phyloP scores from a whole-genome alignment of 768 basidiomycete species.

The Hericium erinaceus region DNA sequence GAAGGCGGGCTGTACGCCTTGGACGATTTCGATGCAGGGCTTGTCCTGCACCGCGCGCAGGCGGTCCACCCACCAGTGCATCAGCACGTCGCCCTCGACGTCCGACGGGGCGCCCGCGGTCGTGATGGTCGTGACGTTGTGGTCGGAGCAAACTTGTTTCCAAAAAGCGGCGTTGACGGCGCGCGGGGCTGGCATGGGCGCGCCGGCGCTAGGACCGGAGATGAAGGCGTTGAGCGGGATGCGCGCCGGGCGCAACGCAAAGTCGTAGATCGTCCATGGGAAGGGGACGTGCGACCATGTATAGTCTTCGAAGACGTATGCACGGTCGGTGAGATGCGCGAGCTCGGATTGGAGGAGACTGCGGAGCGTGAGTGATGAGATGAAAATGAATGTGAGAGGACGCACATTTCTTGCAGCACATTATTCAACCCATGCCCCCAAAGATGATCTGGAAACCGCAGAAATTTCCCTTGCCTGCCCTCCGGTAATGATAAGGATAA shows the following conservation, averaged over 20 bases:
- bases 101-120: background rate
- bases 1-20: background rate
- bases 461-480: background rate
- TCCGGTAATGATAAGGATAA: background rate
- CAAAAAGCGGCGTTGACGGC: background rate
- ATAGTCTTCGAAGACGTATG: conserved; percentile 49
- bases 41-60: background rate
- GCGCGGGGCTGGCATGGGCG: background rate
- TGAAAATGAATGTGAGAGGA: background rate
- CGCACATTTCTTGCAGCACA: conserved; percentile 2
- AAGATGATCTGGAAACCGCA: background rate
- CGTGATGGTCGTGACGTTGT: background rate
- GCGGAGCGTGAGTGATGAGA: background rate
- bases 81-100: background rate
- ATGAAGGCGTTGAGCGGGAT: conserved; percentile 43
- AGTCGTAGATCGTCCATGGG: conserved; percentile 31
- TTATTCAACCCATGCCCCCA: background rate
- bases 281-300: conserved; percentile 38
- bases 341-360: background rate
- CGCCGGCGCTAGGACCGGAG: conserved; percentile 4
- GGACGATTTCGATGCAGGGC: background rate
- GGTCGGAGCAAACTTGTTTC: background rate
- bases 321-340: conserved; percentile 7
- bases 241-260: conserved; percentile 41
- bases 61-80: background rate